Evolutionary conservation across 495 filamentous ascomycete species (phyloP), one percentile per base, ranked within the genome.

Genomic region (Podospora fimiseda): DNA sequence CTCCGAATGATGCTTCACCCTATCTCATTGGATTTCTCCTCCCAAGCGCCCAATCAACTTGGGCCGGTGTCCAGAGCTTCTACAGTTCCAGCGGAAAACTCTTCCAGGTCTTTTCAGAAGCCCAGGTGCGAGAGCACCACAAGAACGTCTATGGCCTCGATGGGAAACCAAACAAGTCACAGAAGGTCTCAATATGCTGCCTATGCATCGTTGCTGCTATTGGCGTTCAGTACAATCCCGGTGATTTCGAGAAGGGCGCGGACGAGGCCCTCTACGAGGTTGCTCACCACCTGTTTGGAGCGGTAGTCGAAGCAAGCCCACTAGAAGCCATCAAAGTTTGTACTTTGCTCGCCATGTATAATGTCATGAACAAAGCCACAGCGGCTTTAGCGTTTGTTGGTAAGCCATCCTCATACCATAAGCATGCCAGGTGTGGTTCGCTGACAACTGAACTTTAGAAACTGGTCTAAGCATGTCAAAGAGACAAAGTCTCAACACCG

Each of bases 291-390:
- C 50, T 57, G 18, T 58, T 68, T 18, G 52, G 53, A 9, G 45
- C 56, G 18, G 47, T 63, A 2, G 42, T 68, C 3, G 65, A 68
- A 20, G 53, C 57, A 30, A 30, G 45, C 9, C 63, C 64, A 0
- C 36, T 68, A 5, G 60, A 59, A 8, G 60, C 62, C 2, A 59
- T 68, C 51, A 69, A 69, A 47, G 57, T 69, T 9, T 69, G 60
- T 43, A 56, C 60, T 0, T 42, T 69, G 42, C 48, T 64, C 15
- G 57, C 63, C 30, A 58, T 68, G 55, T 66, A 61, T 40, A 69
- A 69, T 42, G 48, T 69, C 9, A 46, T 63, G 55, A 51, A 54
- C 46, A 69, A 66, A 20, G 38, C 60, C 3, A 67, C 61, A 0
- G 56, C 58, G 2, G 57, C 62, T n/a, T 47, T 66, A 13, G 56